phyloP scores from a whole-genome alignment of 164 flowering plant genomes.

The Aristolochia contorta region DNA sequence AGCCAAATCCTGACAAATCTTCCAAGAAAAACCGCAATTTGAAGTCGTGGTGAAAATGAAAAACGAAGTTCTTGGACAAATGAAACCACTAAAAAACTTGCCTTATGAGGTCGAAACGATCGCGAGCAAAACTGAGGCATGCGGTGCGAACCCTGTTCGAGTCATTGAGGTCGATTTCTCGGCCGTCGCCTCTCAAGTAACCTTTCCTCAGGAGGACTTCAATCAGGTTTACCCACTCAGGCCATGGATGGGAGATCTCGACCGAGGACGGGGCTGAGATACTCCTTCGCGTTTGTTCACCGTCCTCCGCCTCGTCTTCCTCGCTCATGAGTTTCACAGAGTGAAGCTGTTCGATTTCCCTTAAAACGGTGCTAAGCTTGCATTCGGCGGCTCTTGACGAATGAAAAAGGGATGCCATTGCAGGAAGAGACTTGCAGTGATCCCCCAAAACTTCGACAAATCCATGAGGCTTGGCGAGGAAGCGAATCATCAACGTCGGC shows the following conservation, averaged over 20 bases:
- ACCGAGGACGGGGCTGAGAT: conserved; percentile 3
- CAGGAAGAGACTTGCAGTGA: conserved; percentile 2
- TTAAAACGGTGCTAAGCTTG: conserved; percentile 16
- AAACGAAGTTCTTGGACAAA: no score
- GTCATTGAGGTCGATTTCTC: conserved; percentile 36
- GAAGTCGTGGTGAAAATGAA: no score
- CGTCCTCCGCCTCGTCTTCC: neutral
- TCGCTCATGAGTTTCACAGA: conserved; percentile 16
- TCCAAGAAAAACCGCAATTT: no score
- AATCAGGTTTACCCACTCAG: conserved; percentile 73
- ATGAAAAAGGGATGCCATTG: conserved; percentile 12
- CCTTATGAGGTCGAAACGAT: conserved; percentile 52
- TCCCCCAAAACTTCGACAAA: conserved; percentile 7
- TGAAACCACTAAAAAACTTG: conserved; percentile 4
- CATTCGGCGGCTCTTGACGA: conserved; percentile 20
- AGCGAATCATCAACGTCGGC: neutral
- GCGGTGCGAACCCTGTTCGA: conserved; percentile 59
- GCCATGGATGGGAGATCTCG: conserved; percentile 54
- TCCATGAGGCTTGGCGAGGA: conserved; percentile 8
- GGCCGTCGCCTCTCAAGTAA: conserved; percentile 28
- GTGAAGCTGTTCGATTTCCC: conserved; percentile 24
- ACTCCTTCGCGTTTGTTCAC: neutral
- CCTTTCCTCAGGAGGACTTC: conserved; percentile 37
- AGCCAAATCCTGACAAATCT: no score
- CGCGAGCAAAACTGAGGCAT: conserved; percentile 64